These are phyloP conservation scores for Amanita fuliginea DNA, from an alignment of 768 basidiomycete genomes.

Conservation along the genomic window DNA sequence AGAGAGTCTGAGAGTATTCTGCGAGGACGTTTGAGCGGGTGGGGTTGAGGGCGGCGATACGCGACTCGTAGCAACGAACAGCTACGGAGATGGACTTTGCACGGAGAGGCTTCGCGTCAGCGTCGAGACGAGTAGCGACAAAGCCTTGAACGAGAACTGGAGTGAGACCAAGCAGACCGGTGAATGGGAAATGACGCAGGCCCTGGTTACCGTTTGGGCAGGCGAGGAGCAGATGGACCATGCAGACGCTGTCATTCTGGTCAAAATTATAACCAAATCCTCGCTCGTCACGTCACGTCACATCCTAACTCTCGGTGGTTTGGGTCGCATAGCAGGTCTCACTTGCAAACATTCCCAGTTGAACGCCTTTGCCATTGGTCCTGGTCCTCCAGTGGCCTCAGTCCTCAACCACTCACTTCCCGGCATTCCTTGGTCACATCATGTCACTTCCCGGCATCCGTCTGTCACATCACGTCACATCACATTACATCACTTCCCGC, in stretches of 20 bases:
- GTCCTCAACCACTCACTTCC: no score
- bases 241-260: slow-evolving; percentile 13
- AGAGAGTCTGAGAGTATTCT: slow-evolving; percentile 55
- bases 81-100: slow-evolving; percentile 60
- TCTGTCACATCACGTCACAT: no score
- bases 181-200: slow-evolving; percentile 61
- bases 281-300: no score
- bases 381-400: no score
- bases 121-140: slow-evolving; percentile 61
- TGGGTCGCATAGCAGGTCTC: no score
- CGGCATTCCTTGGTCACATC: no score
- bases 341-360: no score
- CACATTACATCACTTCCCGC: no score
- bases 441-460: no score
- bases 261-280: not conserved
- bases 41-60: slow-evolving; percentile 47
- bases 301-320: no score
- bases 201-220: slow-evolving; percentile 33
- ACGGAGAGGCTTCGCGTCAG: slow-evolving; percentile 55
- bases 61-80: slow-evolving; percentile 79
- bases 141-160: slow-evolving; percentile 73
- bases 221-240: slow-evolving; percentile 61
- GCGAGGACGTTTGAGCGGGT: slow-evolving; percentile 55
- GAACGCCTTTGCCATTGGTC: no score
- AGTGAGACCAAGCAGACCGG: slow-evolving; percentile 74